Percentiles rank a stretch among this genome's conserved stretches.
These are phyloP conservation scores for Eucalyptus guilfoylei DNA, from an alignment of 345 rosid species.

Conservation along the genomic window DNA sequence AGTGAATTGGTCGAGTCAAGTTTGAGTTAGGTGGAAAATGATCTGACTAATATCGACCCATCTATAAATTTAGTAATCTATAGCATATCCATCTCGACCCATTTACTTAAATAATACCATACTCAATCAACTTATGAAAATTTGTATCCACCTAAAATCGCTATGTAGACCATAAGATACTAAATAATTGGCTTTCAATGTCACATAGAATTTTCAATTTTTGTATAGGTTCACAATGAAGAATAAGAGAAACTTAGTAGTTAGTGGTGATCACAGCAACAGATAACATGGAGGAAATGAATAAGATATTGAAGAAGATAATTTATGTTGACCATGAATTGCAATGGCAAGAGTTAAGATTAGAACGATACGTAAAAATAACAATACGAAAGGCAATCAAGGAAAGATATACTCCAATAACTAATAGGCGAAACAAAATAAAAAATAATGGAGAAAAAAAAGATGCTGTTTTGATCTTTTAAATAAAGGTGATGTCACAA, in stretches of 20 bases:
- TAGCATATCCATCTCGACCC: fast-evolving
- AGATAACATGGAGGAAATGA: background rate
- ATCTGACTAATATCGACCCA: fast-evolving
- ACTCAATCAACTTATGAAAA: no score
- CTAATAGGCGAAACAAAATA: background rate
- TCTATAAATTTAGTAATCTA: no score
- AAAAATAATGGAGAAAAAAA: background rate
- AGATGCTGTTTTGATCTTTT: background rate
- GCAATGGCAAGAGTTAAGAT: background rate
- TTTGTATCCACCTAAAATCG: background rate
- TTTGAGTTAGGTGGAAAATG: fast-evolving
- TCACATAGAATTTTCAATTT: background rate
- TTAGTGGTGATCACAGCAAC: background rate
- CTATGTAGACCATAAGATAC: fast-evolving
- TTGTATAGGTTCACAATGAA: background rate
- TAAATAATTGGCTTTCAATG: background rate
- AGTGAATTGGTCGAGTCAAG: fast-evolving
- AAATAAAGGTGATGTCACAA: background rate
- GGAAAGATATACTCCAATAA: background rate
- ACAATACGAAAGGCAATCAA: background rate
- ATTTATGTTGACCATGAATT: background rate
- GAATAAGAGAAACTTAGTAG: background rate
- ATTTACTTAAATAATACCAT: no score
- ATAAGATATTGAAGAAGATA: background rate
- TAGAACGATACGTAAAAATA: fast-evolving